Percentiles rank a stretch among this genome's conserved stretches.
Conservation (phyloP, 768 basidiomycete genomes). For the Pleurotus salmoneostramineus region DNA sequence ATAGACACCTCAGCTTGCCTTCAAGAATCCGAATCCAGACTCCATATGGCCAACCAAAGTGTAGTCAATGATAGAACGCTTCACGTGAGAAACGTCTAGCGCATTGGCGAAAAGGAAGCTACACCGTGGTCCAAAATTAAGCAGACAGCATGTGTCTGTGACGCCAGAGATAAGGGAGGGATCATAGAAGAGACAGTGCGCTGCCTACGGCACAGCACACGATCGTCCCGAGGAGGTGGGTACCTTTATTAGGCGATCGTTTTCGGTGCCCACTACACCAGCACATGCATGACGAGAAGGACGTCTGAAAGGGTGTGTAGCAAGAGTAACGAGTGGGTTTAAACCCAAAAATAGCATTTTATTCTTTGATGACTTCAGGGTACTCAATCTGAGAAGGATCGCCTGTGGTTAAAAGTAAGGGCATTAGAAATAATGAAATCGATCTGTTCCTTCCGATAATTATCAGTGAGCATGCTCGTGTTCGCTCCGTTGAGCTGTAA, state of each 20-base stretch:
- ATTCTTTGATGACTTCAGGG: too few relatives aligned
- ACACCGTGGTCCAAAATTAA: background rate
- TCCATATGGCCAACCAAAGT: background rate
- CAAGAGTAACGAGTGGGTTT: too few relatives aligned
- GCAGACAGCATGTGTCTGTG: background rate
- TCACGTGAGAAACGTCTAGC: background rate
- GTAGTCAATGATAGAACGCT: background rate
- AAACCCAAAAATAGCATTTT: too few relatives aligned
- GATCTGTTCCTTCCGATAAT: constrained; percentile 30
- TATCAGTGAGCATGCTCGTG: constrained; percentile 29
- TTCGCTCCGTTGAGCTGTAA: constrained; percentile 33
- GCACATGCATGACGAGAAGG: too few relatives aligned
- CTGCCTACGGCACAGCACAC: background rate
- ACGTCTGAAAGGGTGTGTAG: too few relatives aligned
- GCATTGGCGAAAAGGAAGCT: background rate
- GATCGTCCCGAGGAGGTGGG: background rate
- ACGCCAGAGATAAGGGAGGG: constrained; percentile 2
- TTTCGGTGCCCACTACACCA: too few relatives aligned
- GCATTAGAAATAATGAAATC: constrained; percentile 30
- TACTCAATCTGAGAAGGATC: background rate
- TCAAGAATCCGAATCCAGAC: too few relatives aligned
- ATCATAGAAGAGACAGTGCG: background rate
- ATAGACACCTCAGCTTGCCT: background rate
- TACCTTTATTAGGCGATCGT: background rate
- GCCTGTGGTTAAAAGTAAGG: constrained; percentile 15